Base-by-base conservation (phyloP, 2,329 filamentous ascomycete genomes). In the Fusarium cicatricum region DNA sequence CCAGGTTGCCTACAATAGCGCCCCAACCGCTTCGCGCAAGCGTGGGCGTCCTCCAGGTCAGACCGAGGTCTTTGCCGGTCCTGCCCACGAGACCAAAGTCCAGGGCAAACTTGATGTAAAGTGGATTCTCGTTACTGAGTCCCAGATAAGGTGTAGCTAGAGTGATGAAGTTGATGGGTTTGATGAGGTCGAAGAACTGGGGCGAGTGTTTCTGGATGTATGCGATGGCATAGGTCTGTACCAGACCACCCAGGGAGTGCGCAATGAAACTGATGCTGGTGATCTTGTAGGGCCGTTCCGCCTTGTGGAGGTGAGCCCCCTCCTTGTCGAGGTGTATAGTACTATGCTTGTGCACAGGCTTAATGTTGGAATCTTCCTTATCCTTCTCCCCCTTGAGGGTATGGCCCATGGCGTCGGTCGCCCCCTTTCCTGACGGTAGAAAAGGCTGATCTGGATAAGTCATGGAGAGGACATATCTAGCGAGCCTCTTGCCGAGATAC, bases 141-240 rank as follows among this genome's bases (percentile, higher is more conserved):
- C 94, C 94, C 1, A 98, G 78, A 64, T 97, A 92, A 0, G 94
- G 94, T 1, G 93, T 89, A 14, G 94, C 93, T 64, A 98, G 78
- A 23, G 90, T 83, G 62, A 98, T 89, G 70, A 98, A 98, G 71
- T 97, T 97, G 72, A 97, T 80, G 0, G 94, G 94, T 61, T 87
- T 85, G 67, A 97, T 96, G 5, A 87, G 78, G 43, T 93, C 84
- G 68, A 98, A 98, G 72, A 98, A 98, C 10, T 88, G 79, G 1
- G 94, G 94, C 1, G 92, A 96, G 72, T 98, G 92, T 71, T 97
- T 97, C 68, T 97, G 90, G 39, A 98, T 96, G 72, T 98, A 98
- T 9, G 93, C 94, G 53, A 98, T 88, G 2, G 94, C 94, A 72
- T 98, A 98, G 0, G 90, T 96, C 73, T 98, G 94, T 14, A 97